A percentile compares a stretch with the other conserved stretches of the same genome.
Evolutionary conservation across 768 basidiomycete genomes (phyloP).

Genomic region (Tricholomella constricta): DNA sequence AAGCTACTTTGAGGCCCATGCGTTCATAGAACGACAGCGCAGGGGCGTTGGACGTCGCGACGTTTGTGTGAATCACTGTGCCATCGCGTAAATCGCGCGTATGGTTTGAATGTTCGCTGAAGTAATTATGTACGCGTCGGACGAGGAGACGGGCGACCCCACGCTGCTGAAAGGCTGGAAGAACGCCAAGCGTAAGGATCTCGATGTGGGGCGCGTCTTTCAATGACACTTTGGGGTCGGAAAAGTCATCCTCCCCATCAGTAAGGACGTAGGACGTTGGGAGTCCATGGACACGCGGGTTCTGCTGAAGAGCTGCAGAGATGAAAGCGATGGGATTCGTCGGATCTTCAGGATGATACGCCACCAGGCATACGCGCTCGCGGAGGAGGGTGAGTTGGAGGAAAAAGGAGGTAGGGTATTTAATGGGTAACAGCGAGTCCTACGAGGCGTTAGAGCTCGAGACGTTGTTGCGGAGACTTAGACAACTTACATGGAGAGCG

Average conservation of each 20-base stretch:
- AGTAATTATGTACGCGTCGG: constrained; percentile 28
- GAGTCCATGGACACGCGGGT: constrained; percentile 17
- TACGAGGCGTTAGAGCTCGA: constrained; percentile 17
- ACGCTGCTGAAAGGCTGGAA: constrained; percentile 42
- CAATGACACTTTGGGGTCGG: constrained; percentile 11
- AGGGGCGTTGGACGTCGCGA: constrained; percentile 42
- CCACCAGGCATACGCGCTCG: constrained; percentile 42
- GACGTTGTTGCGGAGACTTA: neutral
- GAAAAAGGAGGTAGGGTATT: constrained; percentile 46
- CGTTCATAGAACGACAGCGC: constrained; percentile 46
- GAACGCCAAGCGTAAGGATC: constrained; percentile 55
- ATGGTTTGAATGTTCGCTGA: constrained; percentile 28
- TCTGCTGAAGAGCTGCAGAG: constrained; percentile 39
- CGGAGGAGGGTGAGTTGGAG: constrained; percentile 47
- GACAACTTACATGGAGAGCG: constrained; percentile 44
- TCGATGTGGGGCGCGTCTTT: constrained; percentile 37
- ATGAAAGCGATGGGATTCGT: constrained; percentile 42
- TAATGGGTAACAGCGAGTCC: constrained; percentile 40
- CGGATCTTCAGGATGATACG: constrained; percentile 30
- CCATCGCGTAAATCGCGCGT: constrained; percentile 21
- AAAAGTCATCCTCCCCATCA: constrained; percentile 14
- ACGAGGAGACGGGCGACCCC: constrained; percentile 48
- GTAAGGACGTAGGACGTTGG: constrained; percentile 4
- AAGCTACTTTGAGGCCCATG: constrained; percentile 40
- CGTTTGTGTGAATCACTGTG: constrained; percentile 43